These are phyloP conservation scores for Xylaria acuta DNA, from an alignment of 495 filamentous ascomycete species.

Conservation along the genomic window DNA sequence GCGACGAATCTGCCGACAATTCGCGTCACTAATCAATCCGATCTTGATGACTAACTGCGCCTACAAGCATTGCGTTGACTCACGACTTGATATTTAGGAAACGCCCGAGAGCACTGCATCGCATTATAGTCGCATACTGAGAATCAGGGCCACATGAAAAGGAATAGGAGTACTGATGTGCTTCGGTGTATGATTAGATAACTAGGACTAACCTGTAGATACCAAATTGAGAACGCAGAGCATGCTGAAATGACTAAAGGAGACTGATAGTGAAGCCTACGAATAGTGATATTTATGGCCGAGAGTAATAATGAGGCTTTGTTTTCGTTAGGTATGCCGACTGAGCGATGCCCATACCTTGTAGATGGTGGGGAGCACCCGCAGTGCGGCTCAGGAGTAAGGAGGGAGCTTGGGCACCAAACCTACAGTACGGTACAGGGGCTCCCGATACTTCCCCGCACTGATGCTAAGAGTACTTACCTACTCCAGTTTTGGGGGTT, in stretches of 20 bases:
- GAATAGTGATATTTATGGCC: neutral
- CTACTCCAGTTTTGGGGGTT: neutral
- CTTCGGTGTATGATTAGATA: constrained; percentile 26
- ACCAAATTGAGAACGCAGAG: constrained; percentile 17
- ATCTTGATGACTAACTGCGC: constrained; percentile 28
- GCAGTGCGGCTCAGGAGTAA: neutral
- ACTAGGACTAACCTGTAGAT: constrained; percentile 40
- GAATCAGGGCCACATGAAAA: neutral
- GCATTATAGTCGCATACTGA: neutral
- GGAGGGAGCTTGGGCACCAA: too few relatives aligned
- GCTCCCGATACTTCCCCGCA: neutral
- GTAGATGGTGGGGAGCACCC: neutral
- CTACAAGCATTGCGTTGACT: neutral
- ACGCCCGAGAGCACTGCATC: constrained; percentile 4
- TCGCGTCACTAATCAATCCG: constrained; percentile 28
- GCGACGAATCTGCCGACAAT: neutral
- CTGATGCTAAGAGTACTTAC: neutral
- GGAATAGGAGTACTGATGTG: neutral
- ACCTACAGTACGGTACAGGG: too few relatives aligned
- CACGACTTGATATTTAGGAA: constrained; percentile 13
- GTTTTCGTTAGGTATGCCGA: neutral
- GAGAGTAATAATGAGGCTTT: neutral
- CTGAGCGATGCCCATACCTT: too few relatives aligned
- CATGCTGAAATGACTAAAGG: neutral
- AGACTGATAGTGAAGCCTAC: neutral